Conservation (phyloP, 2,329 filamentous ascomycete species). For the Chrysosporium keratinophilum region DNA sequence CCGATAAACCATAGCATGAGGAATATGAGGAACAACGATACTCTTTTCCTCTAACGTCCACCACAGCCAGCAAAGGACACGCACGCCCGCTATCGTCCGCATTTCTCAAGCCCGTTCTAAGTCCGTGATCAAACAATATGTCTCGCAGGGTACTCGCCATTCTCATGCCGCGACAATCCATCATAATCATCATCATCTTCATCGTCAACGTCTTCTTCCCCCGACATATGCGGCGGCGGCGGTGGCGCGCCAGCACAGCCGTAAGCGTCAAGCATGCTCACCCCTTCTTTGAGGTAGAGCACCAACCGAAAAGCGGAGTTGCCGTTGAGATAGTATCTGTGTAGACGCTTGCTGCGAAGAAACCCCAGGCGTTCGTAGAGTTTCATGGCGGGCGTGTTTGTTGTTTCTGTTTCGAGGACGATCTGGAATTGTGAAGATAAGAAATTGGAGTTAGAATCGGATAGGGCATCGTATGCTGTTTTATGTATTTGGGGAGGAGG, state of each 20-base stretch:
- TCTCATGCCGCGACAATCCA: constrained; percentile 15
- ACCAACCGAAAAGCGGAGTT: constrained; percentile 88
- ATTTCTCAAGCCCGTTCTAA: neutral
- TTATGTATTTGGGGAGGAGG: neutral
- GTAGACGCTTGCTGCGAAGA: constrained; percentile 78
- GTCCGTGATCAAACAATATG: constrained; percentile 4
- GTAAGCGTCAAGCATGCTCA: constrained; percentile 35
- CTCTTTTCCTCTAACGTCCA: neutral
- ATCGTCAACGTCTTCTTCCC: no score
- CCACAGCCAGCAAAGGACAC: neutral
- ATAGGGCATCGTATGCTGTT: no score
- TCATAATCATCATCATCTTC: constrained; percentile 11
- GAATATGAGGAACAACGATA: no score
- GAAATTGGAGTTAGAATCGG: neutral
- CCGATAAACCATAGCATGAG: no score
- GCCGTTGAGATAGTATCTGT: constrained; percentile 92
- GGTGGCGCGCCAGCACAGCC: neutral
- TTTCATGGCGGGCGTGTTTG: constrained; percentile 78
- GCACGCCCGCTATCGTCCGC: neutral
- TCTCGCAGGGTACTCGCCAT: constrained; percentile 14
- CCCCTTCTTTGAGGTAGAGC: constrained; percentile 60
- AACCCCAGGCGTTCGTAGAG: constrained; percentile 91
- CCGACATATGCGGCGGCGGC: neutral
- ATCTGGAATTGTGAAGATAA: constrained; percentile 40
- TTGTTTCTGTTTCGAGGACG: constrained; percentile 90